Evolutionary conservation across 768 basidiomycete genomes (phyloP).

Genomic region (Lactarius deliciosus): DNA sequence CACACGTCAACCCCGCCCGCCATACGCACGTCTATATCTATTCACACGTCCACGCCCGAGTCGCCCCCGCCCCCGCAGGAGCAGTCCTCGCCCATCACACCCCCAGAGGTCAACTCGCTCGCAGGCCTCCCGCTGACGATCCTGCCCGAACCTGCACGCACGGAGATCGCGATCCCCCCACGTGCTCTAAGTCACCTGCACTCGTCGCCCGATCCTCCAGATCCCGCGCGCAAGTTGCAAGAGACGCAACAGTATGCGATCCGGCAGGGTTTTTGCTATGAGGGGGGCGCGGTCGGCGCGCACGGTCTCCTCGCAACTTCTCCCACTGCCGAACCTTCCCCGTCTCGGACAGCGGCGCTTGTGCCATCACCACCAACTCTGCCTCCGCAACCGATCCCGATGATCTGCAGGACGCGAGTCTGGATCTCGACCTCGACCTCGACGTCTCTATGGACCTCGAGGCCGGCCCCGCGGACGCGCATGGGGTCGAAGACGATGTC

Average conservation of each 20-base stretch:
- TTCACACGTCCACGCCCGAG: not conserved
- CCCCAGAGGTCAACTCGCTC: not conserved
- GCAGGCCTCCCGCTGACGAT: slow-evolving; percentile 15
- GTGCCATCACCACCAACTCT: not conserved
- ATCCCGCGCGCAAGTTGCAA: not conserved
- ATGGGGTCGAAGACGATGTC: not conserved
- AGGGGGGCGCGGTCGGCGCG: slow-evolving; percentile 20
- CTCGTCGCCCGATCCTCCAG: not conserved
- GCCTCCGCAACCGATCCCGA: not conserved
- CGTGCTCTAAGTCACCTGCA: slow-evolving; percentile 19
- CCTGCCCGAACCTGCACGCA: slow-evolving; percentile 1
- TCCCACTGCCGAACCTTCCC: not conserved
- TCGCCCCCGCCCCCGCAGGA: not conserved
- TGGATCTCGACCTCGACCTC: slow-evolving; percentile 5
- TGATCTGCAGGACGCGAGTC: not conserved
- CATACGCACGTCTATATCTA: not conserved
- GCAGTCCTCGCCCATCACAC: not conserved
- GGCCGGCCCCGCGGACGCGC: not conserved
- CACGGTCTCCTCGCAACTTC: slow-evolving; percentile 23
- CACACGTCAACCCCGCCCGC: not conserved
- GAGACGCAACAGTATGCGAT: not conserved
- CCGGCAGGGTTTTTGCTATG: slow-evolving; percentile 22
- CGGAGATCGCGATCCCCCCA: slow-evolving; percentile 9
- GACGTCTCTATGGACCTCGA: slow-evolving; percentile 8
- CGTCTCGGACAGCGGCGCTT: not conserved